Evolutionary conservation across 331 rosid species (phyloP), one percentile per base, ranked within the genome.

Genomic region (Stylosanthes scabra): DNA sequence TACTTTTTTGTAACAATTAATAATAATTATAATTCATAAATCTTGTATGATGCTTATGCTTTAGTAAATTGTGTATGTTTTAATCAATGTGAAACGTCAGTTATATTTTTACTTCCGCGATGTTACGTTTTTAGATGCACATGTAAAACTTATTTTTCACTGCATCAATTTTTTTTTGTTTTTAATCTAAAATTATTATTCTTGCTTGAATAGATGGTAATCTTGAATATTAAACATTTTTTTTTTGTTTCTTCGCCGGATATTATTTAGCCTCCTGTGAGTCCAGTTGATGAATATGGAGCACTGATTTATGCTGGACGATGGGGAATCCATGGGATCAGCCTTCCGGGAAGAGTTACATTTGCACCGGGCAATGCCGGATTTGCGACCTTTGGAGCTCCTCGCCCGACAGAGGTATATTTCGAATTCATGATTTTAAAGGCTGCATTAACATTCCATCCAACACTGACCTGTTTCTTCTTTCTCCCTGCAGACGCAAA

Each of bases 261-360:
- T 61, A 69, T 44, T 82, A 45, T 78, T 78, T 69, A 80, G 84
- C 77, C 84, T 68, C 41, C 81, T 56, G 96, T 93, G 66, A 80
- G 81, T 72, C 91, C 89, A 28, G 82, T 89, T 71, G 98, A 93
- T 84, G 98, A 93, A 84, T 87, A 89, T 55, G 98, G 97, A 70
- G 96, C 98, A 72, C 82, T 93, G 59, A 77, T 91, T 59, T 89
- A 91, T 80, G 95, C 96, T 47, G 98, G 98, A 72, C 78, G 97
- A 52, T 93, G 97, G 98, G 98, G 95, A 82, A 81, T 93, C 60
- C 88, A 93, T 63, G 98, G 98, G 64, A 62, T 81, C 74, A 77
- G 96, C 71, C 96, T 91, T 71, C 96, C 98, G 20, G 98, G 98
- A 52, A 88, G 98, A 88, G 96, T 91, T 71, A 89, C 98, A 63